Percentiles rank a stretch among this genome's conserved stretches.
phyloP scores from a whole-genome alignment of 2,329 filamentous ascomycete species.

The Scedosporium apiospermum region DNA sequence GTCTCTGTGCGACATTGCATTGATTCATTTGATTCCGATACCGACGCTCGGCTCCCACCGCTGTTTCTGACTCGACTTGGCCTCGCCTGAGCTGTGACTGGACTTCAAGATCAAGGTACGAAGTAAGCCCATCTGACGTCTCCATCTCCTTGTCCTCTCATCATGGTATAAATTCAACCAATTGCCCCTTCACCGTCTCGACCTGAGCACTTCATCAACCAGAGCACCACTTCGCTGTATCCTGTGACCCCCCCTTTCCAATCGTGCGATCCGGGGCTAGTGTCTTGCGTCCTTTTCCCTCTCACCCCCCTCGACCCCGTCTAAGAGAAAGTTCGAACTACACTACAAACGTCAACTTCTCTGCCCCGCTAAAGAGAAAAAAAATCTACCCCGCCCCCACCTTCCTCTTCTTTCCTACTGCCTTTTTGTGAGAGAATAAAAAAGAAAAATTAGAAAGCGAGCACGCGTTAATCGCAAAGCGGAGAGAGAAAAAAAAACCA shows the following conservation, averaged over 20 bases:
- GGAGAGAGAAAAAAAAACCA: neutral
- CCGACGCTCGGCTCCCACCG: neutral
- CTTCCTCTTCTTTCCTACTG: neutral
- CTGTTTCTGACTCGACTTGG: neutral
- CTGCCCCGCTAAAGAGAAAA: neutral
- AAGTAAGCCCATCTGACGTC: neutral
- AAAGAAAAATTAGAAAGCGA: neutral
- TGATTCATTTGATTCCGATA: neutral
- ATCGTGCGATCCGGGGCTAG: too few species aligned
- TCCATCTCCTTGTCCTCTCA: neutral
- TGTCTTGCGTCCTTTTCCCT: neutral
- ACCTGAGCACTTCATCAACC: neutral
- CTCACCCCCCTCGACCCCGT: neutral
- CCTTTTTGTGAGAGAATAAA: neutral
- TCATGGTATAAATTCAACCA: neutral
- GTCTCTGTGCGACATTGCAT: neutral
- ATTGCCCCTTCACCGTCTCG: neutral
- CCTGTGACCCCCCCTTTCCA: too few species aligned
- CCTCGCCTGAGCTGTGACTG: neutral
- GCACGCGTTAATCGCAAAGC: neutral
- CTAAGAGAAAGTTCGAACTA: neutral
- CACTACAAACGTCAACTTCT: neutral
- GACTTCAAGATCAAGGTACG: neutral
- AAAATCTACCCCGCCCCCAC: constrained; percentile 7
- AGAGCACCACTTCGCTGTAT: neutral